Conservation (phyloP, 2,329 filamentous ascomycete genomes). For the Aschersonia sp. region DNA sequence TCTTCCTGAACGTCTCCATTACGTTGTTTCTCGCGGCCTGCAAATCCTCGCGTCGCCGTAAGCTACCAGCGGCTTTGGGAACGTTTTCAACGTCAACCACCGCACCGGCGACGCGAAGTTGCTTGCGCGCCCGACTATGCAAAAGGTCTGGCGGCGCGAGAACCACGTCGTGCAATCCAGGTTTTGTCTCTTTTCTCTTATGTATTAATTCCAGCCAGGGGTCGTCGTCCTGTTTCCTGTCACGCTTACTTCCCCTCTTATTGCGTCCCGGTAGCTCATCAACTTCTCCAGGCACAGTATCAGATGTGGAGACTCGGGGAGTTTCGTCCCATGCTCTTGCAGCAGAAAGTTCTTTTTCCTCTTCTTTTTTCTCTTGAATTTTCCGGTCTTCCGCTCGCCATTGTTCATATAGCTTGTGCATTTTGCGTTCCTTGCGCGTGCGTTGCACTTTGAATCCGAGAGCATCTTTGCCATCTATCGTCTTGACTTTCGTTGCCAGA, state of each 20-base stretch:
- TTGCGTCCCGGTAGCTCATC: constrained; percentile 19
- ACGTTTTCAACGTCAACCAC: constrained; percentile 20
- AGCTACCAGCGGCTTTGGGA: constrained; percentile 23
- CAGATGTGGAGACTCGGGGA: constrained; percentile 26
- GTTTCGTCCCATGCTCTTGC: constrained; percentile 47
- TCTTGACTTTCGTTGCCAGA: constrained; percentile 44
- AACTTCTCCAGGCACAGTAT: constrained; percentile 22
- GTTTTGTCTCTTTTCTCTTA: constrained; percentile 42
- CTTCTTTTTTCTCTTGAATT: constrained; percentile 48
- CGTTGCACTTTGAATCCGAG: constrained; percentile 51
- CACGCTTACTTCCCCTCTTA: constrained; percentile 14
- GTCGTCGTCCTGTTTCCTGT: constrained; percentile 47
- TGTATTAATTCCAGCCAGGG: constrained; percentile 65
- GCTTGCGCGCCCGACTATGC: constrained; percentile 27
- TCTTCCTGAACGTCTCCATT: constrained; percentile 23
- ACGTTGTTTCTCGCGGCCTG: constrained; percentile 20
- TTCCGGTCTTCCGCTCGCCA: constrained; percentile 55
- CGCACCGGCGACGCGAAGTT: constrained; percentile 19
- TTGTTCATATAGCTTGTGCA: constrained; percentile 69
- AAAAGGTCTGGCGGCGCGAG: constrained; percentile 66
- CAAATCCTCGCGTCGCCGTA: constrained; percentile 23
- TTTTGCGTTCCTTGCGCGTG: constrained; percentile 74
- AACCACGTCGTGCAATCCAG: constrained; percentile 44
- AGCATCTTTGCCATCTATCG: constrained; percentile 47
- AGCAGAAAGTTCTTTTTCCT: constrained; percentile 50